Evolutionary conservation across 495 filamentous ascomycete genomes (phyloP).

Genomic region (Oleoguttula mirabilis): DNA sequence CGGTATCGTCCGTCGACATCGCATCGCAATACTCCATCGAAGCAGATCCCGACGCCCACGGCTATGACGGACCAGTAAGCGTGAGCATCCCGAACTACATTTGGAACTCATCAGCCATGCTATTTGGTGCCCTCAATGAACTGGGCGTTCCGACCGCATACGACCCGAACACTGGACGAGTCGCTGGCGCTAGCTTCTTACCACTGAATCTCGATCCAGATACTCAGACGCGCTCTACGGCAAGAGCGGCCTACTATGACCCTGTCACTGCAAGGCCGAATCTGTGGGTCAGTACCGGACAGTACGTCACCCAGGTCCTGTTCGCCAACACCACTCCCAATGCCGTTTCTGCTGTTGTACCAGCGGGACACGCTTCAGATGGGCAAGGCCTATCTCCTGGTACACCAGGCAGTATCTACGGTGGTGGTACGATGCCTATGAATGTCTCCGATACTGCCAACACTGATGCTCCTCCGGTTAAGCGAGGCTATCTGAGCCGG

Average conservation of each 20-base stretch:
- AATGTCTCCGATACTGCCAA: not conserved
- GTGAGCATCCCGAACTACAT: constrained; percentile 19
- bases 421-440: constrained; percentile 4
- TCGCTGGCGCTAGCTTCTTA: constrained; percentile 19
- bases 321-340: constrained; percentile 16
- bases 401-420: constrained; percentile 15
- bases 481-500: not conserved
- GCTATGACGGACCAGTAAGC: constrained; percentile 15
- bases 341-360: not conserved
- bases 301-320: constrained; percentile 18
- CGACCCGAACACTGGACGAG: constrained; percentile 17
- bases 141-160: constrained; percentile 21
- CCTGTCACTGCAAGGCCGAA: constrained; percentile 14
- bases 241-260: constrained; percentile 19
- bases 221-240: constrained; percentile 13
- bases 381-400: constrained; percentile 11
- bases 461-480: not conserved
- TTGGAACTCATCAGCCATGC: constrained; percentile 11
- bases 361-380: not conserved
- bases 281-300: constrained; percentile 20
- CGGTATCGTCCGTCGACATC: constrained; percentile 4
- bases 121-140: constrained; percentile 20
- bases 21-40: constrained; percentile 15
- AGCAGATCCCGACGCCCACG: constrained; percentile 14
- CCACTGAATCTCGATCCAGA: constrained; percentile 20